Base-by-base conservation (phyloP, 352 stramenopile species). In the Pythium phragmiticola region DNA sequence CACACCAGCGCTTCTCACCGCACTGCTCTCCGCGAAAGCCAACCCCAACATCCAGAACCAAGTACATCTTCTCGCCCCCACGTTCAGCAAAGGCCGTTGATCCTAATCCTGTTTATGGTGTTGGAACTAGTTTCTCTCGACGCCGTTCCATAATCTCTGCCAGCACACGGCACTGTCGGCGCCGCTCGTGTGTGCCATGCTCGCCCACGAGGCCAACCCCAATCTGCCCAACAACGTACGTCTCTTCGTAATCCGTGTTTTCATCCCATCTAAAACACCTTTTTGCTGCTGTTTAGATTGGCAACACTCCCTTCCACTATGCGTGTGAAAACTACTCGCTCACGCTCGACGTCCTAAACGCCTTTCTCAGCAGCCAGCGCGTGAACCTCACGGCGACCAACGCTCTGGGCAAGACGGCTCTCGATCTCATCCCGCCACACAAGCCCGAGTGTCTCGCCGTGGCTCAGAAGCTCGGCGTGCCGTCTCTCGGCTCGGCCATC, bases 191-290 rank as follows among this genome's bases (percentile, higher is more conserved):
- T 48, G 52, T 1, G 42, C 69, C 34, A 72, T 90, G 59, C 60
- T 92, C 12, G 61, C 84, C 37, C 70, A 85, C 65, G 74, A 81
- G 51, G 78, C 76, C n/a, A 76, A 94, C 57, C 83, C 87, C 23
- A 91, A 88, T 57, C 60, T 81, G 49, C 77, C 77, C 41, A 89
- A 94, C 69, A 92, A 94, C 45, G 85, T 94, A 67, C 39, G 57
- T 47, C 33, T 42, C 16, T 57, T 39, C 26, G 12, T 55, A 39
- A 39, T 39, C 30, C 46, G 6, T 26, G 7, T 52, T 14, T 52
- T n/a, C 17, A 8, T 37, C 21, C 21, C 53, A 23, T 21, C 36
- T 45, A 30, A 39, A 21, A n/a, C 34, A 28, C 34, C n/a, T 3
- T 39, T 8, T 41, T 33, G 21, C 12, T n/a, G 16, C 1, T 37